Conservation (phyloP, 371 early-diverging fungal species). For the Apophysomyces variabilis region DNA sequence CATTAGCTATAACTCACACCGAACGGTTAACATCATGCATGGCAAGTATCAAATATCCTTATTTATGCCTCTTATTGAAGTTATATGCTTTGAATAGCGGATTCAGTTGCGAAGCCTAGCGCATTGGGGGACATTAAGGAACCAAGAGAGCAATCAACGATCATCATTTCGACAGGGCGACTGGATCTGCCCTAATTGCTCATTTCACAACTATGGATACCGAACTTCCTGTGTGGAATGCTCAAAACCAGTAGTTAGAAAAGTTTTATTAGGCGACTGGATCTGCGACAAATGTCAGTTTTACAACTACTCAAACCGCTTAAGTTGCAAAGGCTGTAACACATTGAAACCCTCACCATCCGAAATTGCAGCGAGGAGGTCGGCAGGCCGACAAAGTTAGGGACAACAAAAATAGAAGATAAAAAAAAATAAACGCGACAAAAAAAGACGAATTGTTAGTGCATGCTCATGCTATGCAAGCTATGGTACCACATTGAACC, state of each 20-base stretch:
- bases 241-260: background rate
- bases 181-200: constrained; percentile 20
- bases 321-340: constrained; percentile 12
- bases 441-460: background rate
- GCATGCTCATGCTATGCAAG: background rate
- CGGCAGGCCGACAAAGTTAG: background rate
- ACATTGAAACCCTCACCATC: background rate
- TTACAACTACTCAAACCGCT: constrained; percentile 9
- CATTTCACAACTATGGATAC: constrained; percentile 11
- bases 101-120: background rate
- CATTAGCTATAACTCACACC: background rate
- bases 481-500: background rate
- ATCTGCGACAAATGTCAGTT: constrained; percentile 7
- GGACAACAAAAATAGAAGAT: no score
- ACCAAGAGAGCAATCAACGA: background rate
- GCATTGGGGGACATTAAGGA: background rate
- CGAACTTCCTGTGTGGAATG: constrained; percentile 2
- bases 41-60: background rate
- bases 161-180: constrained; percentile 5
- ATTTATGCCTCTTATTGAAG: background rate
- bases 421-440: background rate
- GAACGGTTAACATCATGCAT: background rate
- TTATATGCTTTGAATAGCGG: background rate
- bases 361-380: background rate
- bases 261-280: constrained; percentile 10